These are phyloP conservation scores for Ampelomyces quisqualis DNA, from an alignment of 2,329 filamentous ascomycete species.

Conservation along the genomic window DNA sequence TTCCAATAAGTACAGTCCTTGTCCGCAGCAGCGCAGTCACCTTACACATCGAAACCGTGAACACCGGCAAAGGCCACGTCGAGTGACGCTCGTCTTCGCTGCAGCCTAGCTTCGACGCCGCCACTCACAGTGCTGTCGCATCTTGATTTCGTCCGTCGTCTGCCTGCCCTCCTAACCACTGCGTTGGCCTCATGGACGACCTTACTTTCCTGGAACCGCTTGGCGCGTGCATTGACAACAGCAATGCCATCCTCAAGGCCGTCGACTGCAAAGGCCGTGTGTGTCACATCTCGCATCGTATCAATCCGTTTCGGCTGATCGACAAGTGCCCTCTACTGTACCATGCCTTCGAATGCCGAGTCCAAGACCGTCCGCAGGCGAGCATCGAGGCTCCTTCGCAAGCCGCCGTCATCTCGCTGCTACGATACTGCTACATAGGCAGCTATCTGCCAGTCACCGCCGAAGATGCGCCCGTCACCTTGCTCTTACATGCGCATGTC, in stretches of 20 bases:
- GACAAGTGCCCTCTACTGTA: slow-evolving; percentile 44
- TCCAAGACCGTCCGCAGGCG: slow-evolving; percentile 32
- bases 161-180: neutral
- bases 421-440: slow-evolving; percentile 47
- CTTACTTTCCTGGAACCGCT: slow-evolving; percentile 24
- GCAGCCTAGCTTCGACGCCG: slow-evolving; percentile 3
- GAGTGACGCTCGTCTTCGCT: slow-evolving; percentile 1
- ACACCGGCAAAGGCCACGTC: too few relatives aligned
- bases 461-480: slow-evolving; percentile 27
- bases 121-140: too few relatives aligned
- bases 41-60: neutral
- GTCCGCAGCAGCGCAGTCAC: neutral
- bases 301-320: slow-evolving; percentile 37
- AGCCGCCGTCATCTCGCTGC: slow-evolving; percentile 39
- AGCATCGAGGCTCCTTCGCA: slow-evolving; percentile 43
- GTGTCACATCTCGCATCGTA: slow-evolving; percentile 32
- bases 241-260: slow-evolving; percentile 36
- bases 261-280: slow-evolving; percentile 35
- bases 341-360: slow-evolving; percentile 43
- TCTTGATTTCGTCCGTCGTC: too few relatives aligned
- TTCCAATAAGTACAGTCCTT: neutral
- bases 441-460: slow-evolving; percentile 35
- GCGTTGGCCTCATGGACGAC: slow-evolving; percentile 20
- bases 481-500: slow-evolving; percentile 46
- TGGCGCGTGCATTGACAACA: slow-evolving; percentile 7